Evolutionary conservation across 129 eudicot species (phyloP).

Genomic region (Saussurea involucrata): DNA sequence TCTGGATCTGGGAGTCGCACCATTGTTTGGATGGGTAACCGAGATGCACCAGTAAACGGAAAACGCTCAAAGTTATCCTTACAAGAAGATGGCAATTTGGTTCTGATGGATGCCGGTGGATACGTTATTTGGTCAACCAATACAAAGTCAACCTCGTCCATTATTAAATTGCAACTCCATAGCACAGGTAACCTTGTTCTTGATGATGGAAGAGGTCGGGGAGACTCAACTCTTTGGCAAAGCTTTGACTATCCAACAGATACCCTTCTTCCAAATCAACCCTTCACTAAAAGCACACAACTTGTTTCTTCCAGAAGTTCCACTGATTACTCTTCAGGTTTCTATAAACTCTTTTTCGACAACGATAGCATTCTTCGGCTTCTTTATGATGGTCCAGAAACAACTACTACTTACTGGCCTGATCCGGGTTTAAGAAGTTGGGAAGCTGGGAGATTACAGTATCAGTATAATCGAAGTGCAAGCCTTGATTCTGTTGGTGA

Average conservation of each 20-base stretch:
- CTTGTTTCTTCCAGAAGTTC: slow-evolving; percentile 35
- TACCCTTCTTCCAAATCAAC: slow-evolving; percentile 52
- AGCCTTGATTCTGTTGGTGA: slow-evolving; percentile 22
- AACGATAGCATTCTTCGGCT: slow-evolving; percentile 42
- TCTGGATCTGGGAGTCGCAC: slow-evolving; percentile 5
- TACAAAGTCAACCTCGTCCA: slow-evolving; percentile 11
- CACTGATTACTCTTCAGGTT: slow-evolving; percentile 35
- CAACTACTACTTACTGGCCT: slow-evolving; percentile 39
- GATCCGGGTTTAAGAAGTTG: slow-evolving; percentile 5
- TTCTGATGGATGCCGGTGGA: slow-evolving; percentile 29
- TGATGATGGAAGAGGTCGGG: neutral
- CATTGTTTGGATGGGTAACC: slow-evolving; percentile 50
- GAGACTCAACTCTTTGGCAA: slow-evolving; percentile 34
- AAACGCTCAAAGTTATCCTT: slow-evolving; percentile 24
- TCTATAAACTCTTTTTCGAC: slow-evolving; percentile 31
- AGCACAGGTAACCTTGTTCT: slow-evolving; percentile 43
- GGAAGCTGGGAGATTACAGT: slow-evolving; percentile 15
- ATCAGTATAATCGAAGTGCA: slow-evolving; percentile 14
- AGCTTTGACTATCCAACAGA: slow-evolving; percentile 49
- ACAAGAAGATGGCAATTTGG: slow-evolving; percentile 33
- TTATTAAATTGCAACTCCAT: slow-evolving; percentile 5
- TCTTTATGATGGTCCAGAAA: slow-evolving; percentile 30
- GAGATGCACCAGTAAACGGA: slow-evolving; percentile 48
- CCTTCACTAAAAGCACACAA: slow-evolving; percentile 13
- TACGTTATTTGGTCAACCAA: slow-evolving; percentile 28